Evolutionary conservation across 371 early-diverging fungal species (phyloP).

Genomic region (Enteropsectra breve): DNA sequence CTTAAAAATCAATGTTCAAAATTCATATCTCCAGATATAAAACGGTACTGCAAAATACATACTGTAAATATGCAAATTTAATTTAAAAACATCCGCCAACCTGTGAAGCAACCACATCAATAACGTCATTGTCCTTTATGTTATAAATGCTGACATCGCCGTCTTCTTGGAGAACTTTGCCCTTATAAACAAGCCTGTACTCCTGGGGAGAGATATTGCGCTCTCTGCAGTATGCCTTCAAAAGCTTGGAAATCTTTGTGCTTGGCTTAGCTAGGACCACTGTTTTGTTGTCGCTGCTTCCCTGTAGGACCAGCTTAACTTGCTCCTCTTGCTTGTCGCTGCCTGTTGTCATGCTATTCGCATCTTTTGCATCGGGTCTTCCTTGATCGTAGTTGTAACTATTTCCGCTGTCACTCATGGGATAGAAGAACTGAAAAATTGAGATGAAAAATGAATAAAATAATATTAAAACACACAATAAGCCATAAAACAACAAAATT

Average conservation of each 20-base stretch:
- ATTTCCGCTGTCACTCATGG: too few relatives aligned
- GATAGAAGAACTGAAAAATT: too few relatives aligned
- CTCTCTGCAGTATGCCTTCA: constrained; percentile 36
- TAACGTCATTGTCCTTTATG: constrained; percentile 38
- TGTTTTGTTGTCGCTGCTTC: constrained; percentile 30
- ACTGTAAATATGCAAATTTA: too few relatives aligned
- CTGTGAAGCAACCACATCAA: constrained; percentile 52
- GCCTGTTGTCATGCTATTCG: too few relatives aligned
- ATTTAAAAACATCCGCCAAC: constrained; percentile 37
- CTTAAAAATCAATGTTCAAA: background rate
- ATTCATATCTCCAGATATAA: background rate
- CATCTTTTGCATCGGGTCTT: too few relatives aligned
- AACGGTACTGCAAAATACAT: too few relatives aligned
- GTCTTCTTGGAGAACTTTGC: constrained; percentile 31
- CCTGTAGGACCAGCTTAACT: constrained; percentile 36
- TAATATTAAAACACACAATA: too few relatives aligned
- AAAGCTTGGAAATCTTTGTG: constrained; percentile 44
- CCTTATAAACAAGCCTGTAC: constrained; percentile 43
- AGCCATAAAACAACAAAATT: too few relatives aligned
- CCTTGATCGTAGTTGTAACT: too few relatives aligned
- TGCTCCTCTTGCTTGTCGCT: constrained; percentile 4
- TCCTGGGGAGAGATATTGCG: constrained; percentile 30
- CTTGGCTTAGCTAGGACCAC: constrained; percentile 39
- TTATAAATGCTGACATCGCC: constrained; percentile 27
- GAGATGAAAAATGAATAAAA: too few relatives aligned